Percentiles rank a stretch among this genome's conserved stretches.
Conservation (phyloP, 495 filamentous ascomycete species). For the Xylaria acuta region DNA sequence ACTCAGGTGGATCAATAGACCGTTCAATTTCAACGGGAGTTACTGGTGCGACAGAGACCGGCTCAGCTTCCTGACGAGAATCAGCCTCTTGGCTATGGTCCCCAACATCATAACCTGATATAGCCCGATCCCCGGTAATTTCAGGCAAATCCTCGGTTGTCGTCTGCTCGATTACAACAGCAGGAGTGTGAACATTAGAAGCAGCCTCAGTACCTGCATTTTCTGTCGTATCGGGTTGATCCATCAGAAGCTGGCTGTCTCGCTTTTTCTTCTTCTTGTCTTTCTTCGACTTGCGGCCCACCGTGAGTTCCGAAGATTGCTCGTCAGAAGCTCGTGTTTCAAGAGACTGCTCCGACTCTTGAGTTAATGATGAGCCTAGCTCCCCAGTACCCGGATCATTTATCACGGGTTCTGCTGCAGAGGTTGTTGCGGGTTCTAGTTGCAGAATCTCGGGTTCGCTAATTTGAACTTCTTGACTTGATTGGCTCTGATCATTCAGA, state of each 20-base stretch:
- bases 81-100: not conserved
- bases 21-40: not conserved
- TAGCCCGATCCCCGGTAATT: not conserved
- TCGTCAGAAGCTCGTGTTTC: conserved; percentile 14
- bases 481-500: not conserved
- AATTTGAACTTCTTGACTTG: not conserved
- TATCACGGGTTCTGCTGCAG: not conserved
- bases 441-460: not conserved
- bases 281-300: conserved; percentile 40
- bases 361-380: too few relatives aligned
- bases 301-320: conserved; percentile 15
- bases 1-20: not conserved
- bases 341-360: conserved; percentile 12
- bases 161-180: conserved; percentile 1
- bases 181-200: conserved; percentile 17
- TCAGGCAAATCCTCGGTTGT: not conserved
- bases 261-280: conserved; percentile 43
- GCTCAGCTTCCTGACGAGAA: not conserved
- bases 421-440: not conserved
- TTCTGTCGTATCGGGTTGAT: conserved; percentile 6
- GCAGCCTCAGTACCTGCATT: conserved; percentile 3
- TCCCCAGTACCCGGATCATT: not conserved
- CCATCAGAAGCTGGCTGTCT: conserved; percentile 22
- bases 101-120: not conserved
- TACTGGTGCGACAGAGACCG: not conserved